Conservation (phyloP, 148 eudicot genomes). For the Tetragonia tetragonoides region DNA sequence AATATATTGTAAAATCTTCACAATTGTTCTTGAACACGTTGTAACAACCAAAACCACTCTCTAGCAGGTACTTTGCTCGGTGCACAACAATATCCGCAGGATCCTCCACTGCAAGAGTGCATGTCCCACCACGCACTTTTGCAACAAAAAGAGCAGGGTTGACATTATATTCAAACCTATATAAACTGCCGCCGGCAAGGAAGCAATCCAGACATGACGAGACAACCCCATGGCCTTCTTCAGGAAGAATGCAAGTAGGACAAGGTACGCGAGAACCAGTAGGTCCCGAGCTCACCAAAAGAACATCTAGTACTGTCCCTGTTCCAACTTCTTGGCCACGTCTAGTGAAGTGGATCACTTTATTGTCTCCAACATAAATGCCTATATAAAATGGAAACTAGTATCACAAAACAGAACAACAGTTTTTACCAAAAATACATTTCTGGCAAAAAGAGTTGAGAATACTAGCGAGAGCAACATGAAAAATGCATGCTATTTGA, state of each 20-base stretch:
- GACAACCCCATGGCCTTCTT: conserved; percentile 64
- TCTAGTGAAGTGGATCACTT: conserved; percentile 87
- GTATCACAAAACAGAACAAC: not conserved
- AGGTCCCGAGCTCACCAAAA: conserved; percentile 77
- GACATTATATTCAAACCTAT: conserved; percentile 68
- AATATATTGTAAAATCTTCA: conserved; percentile 78
- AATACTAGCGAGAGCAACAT: too few species aligned
- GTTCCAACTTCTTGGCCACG: conserved; percentile 89
- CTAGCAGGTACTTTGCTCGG: conserved; percentile 59
- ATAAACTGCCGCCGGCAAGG: conserved; percentile 65
- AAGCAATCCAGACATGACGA: conserved; percentile 74
- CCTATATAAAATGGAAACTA: conserved; percentile 34
- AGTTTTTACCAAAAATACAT: not conserved
- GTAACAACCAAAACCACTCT: conserved; percentile 72
- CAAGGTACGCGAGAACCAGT: conserved; percentile 47
- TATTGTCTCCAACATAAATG: conserved; percentile 64
- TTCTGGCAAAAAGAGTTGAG: not conserved
- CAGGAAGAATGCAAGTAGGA: conserved; percentile 53
- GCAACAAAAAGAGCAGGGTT: conserved; percentile 65
- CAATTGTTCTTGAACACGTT: conserved; percentile 76
- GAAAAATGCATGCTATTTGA: too few species aligned
- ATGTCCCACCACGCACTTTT: conserved; percentile 79
- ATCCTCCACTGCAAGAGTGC: conserved; percentile 69
- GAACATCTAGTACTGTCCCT: conserved; percentile 65
- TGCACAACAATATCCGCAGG: conserved; percentile 47